phyloP scores from a whole-genome alignment of 306 rosid genomes.

The Aeschynomene evenia region DNA sequence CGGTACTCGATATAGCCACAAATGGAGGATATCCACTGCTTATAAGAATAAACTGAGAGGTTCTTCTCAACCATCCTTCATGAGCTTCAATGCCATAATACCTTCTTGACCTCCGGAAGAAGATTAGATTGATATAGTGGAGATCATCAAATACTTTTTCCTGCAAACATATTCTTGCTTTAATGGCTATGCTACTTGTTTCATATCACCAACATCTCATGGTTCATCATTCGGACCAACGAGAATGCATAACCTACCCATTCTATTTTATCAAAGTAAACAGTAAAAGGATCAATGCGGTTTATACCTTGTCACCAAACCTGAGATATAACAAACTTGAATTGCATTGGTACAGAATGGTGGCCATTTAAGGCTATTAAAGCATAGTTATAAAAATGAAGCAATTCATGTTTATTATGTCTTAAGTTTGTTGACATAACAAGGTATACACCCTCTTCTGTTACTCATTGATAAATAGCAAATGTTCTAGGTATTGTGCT shows the following conservation, averaged over 20 bases:
- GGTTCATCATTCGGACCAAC: background rate
- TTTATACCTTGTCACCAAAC: conserved; percentile 9
- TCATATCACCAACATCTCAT: background rate
- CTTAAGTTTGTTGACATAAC: conserved; percentile 4
- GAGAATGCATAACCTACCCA: conserved; percentile 9
- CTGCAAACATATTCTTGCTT: conserved; percentile 40
- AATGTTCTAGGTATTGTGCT: too few species aligned
- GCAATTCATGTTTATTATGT: background rate
- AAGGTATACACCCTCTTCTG: background rate
- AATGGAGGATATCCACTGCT: too few species aligned
- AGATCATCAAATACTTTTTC: too few species aligned
- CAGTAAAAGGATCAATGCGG: background rate
- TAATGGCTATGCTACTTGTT: conserved; percentile 6
- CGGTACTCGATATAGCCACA: too few species aligned
- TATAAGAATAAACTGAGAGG: too few species aligned
- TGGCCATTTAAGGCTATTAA: background rate
- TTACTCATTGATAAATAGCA: background rate
- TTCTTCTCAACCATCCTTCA: too few species aligned
- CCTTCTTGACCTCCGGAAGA: too few species aligned
- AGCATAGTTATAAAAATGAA: background rate
- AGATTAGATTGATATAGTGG: too few species aligned
- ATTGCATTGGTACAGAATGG: too few species aligned
- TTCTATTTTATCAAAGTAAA: conserved; percentile 19
- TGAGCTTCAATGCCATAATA: too few species aligned
- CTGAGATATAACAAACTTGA: background rate